phyloP scores from a whole-genome alignment of 345 rosid genomes.

The Hibiscus mutabilis region DNA sequence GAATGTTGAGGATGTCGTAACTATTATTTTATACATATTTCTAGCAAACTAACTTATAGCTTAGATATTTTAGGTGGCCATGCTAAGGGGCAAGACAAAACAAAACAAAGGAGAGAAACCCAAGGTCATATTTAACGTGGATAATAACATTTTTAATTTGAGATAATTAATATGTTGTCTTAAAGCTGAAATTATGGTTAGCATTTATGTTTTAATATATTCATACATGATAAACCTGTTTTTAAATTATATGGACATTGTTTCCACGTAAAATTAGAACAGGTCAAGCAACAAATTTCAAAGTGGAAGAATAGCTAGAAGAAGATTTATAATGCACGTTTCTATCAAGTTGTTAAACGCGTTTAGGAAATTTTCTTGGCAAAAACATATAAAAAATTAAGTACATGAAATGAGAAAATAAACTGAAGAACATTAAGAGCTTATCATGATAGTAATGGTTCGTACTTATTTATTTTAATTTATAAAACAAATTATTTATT shows the following conservation, averaged over 20 bases:
- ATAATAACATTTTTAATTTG: not conserved
- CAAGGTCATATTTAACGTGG: not conserved
- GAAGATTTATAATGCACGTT: not conserved
- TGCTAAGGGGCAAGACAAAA: not conserved
- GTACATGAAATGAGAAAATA: too few species aligned
- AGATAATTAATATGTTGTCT: too few species aligned
- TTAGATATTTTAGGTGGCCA: conserved; percentile 11
- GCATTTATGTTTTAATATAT: not conserved
- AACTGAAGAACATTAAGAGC: too few species aligned
- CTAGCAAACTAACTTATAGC: not conserved
- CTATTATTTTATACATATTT: not conserved
- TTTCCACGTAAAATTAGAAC: not conserved
- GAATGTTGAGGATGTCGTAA: conserved; percentile 21
- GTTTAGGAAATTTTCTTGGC: not conserved
- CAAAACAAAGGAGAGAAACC: conserved; percentile 2
- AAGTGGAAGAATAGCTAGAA: not conserved
- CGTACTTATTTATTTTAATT: not conserved
- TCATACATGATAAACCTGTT: not conserved
- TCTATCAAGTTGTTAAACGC: not conserved
- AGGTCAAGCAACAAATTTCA: not conserved
- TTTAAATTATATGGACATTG: not conserved
- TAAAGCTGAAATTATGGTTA: not conserved
- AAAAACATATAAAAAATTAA: not conserved
- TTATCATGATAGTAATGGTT: not conserved
- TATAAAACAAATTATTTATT: too few species aligned